These are phyloP conservation scores for Apiospora aurea DNA, from an alignment of 2,329 filamentous ascomycete species.

Conservation along the genomic window DNA sequence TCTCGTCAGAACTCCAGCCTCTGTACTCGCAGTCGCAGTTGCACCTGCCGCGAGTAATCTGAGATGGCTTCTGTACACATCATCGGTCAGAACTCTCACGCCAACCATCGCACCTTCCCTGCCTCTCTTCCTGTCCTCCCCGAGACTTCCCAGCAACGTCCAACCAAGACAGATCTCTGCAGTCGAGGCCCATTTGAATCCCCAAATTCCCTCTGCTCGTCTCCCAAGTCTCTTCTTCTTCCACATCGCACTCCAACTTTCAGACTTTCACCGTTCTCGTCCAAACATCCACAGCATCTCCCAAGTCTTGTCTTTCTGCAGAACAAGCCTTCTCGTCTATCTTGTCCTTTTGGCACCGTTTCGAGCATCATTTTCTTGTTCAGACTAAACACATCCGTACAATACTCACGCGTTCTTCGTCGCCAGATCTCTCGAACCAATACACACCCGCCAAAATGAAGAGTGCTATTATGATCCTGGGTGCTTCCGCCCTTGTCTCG, in stretches of 20 bases:
- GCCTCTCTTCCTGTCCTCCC: background rate
- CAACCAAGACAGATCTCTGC: constrained; percentile 1
- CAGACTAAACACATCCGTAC: constrained; percentile 18
- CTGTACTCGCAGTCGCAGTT: constrained; percentile 9
- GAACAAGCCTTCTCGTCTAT: background rate
- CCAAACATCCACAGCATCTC: background rate
- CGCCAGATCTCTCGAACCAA: constrained; percentile 17
- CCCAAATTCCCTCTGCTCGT: background rate
- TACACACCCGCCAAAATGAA: constrained; percentile 19
- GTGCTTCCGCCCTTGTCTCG: constrained; percentile 19
- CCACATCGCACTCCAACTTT: constrained; percentile 4
- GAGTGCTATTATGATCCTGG: constrained; percentile 17
- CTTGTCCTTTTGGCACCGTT: constrained; percentile 15
- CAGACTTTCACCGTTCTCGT: background rate
- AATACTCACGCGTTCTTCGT: constrained; percentile 15
- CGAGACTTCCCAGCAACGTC: background rate
- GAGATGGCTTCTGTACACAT: constrained; percentile 9
- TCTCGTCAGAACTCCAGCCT: background rate
- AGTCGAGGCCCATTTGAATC: background rate
- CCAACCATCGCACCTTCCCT: constrained; percentile 9
- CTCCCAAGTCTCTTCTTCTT: background rate
- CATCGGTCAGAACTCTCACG: background rate
- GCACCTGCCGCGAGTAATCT: constrained; percentile 7
- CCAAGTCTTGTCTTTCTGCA: constrained; percentile 4
- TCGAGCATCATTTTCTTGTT: constrained; percentile 16